phyloP scores from a whole-genome alignment of 148 eudicot genomes.

The Talinum fruticosum region DNA sequence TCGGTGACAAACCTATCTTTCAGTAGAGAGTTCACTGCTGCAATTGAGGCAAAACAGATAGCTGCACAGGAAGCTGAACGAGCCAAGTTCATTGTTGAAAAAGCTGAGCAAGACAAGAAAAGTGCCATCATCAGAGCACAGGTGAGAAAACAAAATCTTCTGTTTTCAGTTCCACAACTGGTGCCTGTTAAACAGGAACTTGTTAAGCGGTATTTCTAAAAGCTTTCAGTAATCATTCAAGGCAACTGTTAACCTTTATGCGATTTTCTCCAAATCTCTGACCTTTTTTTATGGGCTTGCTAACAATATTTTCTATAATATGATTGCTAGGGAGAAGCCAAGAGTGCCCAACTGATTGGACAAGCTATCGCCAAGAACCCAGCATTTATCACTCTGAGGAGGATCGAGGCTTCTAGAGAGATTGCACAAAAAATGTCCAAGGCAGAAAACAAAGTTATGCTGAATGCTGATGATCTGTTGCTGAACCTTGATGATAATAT shows the following conservation, averaged over 20 bases:
- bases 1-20: constrained; percentile 75
- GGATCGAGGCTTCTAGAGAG: constrained; percentile 81
- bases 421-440: constrained; percentile 52
- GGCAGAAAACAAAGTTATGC: constrained; percentile 53
- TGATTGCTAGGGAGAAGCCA: constrained; percentile 68
- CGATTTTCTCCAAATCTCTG: no score
- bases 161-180: no score
- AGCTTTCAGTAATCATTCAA: no score
- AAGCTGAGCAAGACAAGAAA: constrained; percentile 94
- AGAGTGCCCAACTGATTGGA: constrained; percentile 82
- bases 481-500: constrained; percentile 41
- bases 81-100: constrained; percentile 91
- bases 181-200: no score
- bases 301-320: background rate
- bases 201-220: no score
- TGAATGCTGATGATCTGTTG: constrained; percentile 60
- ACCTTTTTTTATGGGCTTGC: background rate
- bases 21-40: constrained; percentile 82
- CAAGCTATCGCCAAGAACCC: constrained; percentile 79
- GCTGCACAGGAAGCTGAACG: constrained; percentile 99
- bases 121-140: constrained; percentile 95
- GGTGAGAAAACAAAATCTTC: constrained; percentile 60
- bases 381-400: constrained; percentile 71
- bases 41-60: constrained; percentile 95
- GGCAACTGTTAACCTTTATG: no score